Evolutionary conservation across 2,329 filamentous ascomycete genomes (phyloP).

Genomic region (Onygena corvina): DNA sequence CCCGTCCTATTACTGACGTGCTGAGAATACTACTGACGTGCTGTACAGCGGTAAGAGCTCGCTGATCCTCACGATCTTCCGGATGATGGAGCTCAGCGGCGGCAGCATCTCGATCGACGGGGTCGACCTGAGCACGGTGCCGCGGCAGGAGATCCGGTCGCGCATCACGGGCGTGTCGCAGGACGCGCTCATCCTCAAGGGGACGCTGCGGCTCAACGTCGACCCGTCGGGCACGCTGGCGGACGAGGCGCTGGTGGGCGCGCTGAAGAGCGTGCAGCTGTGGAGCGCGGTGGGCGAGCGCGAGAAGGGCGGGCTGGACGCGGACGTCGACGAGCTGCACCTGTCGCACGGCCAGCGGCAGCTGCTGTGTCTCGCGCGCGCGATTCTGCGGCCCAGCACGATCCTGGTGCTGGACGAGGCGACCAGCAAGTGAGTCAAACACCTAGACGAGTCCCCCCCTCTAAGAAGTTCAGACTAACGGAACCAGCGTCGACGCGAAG

Average conservation of each 20-base stretch:
- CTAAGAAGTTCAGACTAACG: background rate
- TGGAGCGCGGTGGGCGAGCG: constrained; percentile 27
- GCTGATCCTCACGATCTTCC: constrained; percentile 32
- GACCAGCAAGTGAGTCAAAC: constrained; percentile 29
- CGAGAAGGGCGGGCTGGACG: constrained; percentile 31
- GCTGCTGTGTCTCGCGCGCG: constrained; percentile 51
- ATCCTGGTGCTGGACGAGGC: constrained; percentile 37
- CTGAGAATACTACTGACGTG: background rate
- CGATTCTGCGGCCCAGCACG: constrained; percentile 40
- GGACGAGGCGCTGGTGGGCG: constrained; percentile 30
- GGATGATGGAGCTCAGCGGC: constrained; percentile 31
- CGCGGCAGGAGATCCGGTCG: constrained; percentile 30
- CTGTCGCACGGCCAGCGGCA: constrained; percentile 51
- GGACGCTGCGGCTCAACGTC: constrained; percentile 30
- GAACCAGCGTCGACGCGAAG: constrained; percentile 41
- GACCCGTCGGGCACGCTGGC: constrained; percentile 26
- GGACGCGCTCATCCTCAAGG: constrained; percentile 33
- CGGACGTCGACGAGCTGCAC: constrained; percentile 38
- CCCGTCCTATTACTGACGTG: background rate
- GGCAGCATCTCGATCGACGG: constrained; percentile 35
- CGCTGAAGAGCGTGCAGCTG: constrained; percentile 30
- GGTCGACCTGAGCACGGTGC: constrained; percentile 30
- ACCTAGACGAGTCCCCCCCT: too few species aligned
- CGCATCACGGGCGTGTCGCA: constrained; percentile 35
- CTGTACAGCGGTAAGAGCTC: constrained; percentile 33